Evolutionary conservation across 257 asterid genomes (phyloP), one percentile per base, ranked within the genome.

Genomic region (Ballota nigra): DNA sequence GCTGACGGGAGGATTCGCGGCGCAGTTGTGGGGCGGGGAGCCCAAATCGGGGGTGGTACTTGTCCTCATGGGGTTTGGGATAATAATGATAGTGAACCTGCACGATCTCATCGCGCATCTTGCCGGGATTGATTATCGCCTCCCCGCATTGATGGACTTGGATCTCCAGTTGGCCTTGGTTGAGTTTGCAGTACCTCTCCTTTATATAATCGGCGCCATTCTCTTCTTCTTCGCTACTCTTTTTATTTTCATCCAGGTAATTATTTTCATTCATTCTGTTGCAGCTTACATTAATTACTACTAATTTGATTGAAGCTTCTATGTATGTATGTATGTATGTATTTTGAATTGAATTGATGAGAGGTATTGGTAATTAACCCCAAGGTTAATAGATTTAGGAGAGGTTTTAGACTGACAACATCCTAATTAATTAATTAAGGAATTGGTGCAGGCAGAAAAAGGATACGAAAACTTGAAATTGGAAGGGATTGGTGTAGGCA

Each of bases 81-180:
- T 81, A 0, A 19, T 92, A 8, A 8, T 82, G 0, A 15, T 83
- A 0, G 96, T 92, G 12, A 92, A 88, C 81, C 47, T 84, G 1
- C 99, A 92, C 58, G 99, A 95, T 84, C 89, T 95, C 0, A 2
- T 85, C 0, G 98, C 98, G 0, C 99, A 92, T 68, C 94, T 95
- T 23, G 88, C 96, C 11, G 92, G 79, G 2, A 64, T 92, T 51
- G 96, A 95, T 69, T 95, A 51, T 59, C 78, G 92, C 59, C 43
- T 95, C 51, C 15, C 76, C 57, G 7, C 78, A 3, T 43, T 95
- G 75, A 51, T 95, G 77, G 82, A 68, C 57, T 75, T 74, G 20
- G 99, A 95, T 68, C 8, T 80, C 8, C 98, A 92, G 81, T 72
- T 92, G 40, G 94, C 81, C 0, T 82, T 87, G 9, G 96, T 92